These are phyloP conservation scores for Eutrema heterophyllum DNA, from an alignment of 345 rosid species.

Conservation along the genomic window DNA sequence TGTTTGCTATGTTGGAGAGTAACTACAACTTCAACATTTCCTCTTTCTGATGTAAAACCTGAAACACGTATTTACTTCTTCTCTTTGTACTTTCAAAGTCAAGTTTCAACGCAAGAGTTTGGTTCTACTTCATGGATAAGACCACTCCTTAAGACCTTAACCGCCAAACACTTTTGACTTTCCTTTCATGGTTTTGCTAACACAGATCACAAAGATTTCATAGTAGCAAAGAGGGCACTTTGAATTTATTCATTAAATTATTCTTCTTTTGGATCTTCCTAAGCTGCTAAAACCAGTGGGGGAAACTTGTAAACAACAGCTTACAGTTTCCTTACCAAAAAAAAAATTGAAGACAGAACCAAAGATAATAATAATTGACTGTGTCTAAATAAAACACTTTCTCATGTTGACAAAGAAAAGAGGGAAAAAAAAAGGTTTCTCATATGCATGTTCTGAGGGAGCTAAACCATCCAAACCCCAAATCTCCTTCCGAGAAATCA, in stretches of 20 bases:
- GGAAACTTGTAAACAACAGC: not conserved
- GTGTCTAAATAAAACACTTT: not conserved
- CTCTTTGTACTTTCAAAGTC: not conserved
- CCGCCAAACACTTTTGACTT: not conserved
- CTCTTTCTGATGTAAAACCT: not conserved
- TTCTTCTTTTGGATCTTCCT: not conserved
- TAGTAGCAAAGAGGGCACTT: not conserved
- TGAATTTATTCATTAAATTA: not conserved
- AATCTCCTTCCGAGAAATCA: slow-evolving; percentile 36
- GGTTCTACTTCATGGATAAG: not conserved
- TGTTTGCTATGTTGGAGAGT: no score
- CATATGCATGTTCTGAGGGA: slow-evolving; percentile 43
- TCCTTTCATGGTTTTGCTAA: not conserved
- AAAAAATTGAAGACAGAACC: slow-evolving; percentile 6
- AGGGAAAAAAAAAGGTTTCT: not conserved
- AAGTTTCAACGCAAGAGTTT: not conserved
- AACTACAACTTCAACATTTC: not conserved
- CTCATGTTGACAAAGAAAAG: slow-evolving; percentile 11
- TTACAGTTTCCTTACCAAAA: slow-evolving; percentile 9
- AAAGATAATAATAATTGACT: slow-evolving; percentile 7
- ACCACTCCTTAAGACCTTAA: not conserved
- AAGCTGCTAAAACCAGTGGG: slow-evolving; percentile 1
- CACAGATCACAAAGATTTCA: not conserved
- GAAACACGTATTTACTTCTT: not conserved
- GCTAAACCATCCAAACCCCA: slow-evolving; percentile 36